Evolutionary conservation across 768 basidiomycete species (phyloP), one percentile per base, ranked within the genome.

Genomic region (Coprinopsis sp.): DNA sequence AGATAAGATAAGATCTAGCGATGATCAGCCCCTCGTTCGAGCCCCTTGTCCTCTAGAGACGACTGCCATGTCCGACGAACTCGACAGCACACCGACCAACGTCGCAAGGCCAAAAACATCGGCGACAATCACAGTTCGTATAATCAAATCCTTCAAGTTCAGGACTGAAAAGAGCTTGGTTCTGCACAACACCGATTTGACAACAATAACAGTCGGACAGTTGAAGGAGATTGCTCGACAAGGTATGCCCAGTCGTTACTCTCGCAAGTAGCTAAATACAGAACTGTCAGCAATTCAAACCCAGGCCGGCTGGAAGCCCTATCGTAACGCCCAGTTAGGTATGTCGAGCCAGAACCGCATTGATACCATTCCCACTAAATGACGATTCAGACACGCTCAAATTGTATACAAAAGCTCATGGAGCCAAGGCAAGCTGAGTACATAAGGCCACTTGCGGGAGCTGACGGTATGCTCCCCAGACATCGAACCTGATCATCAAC

Each of bases 401-500:
- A 62, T 67, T 97, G 14, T 99, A 99, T 62, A 89, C 91, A 3
- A 84, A 82, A 60, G 96, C 95, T 2, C 95, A 98, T 59, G 93
- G 94, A 10, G 78, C 91, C 44, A 99, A 99, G 79, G 95, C 87
- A 16, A 64, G 51, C 39, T 22, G 25, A 49, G 31, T 13, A 28
- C 37, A 29, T 29, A 12, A 27, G 24, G 19, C 14, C 30, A 33
- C 11, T 21, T 19, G 6, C 33, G 16, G 13, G 29, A 23, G 16
- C 13, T 22, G 7, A 7, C 22, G 27, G 33, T 21, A 33, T 37
- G 29, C 47, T 40, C 31, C 28, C 13, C 57, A 97, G 95, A 95
- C 94, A 1, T 88, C 88, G 25, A 98, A 99, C 68, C 74, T 99
- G 23, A 97, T 99, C 65, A 97, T 99, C 61, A 99, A 99, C 64